Conservation (phyloP, 2,329 filamentous ascomycete species). For the Trichophyton benhamiae region DNA sequence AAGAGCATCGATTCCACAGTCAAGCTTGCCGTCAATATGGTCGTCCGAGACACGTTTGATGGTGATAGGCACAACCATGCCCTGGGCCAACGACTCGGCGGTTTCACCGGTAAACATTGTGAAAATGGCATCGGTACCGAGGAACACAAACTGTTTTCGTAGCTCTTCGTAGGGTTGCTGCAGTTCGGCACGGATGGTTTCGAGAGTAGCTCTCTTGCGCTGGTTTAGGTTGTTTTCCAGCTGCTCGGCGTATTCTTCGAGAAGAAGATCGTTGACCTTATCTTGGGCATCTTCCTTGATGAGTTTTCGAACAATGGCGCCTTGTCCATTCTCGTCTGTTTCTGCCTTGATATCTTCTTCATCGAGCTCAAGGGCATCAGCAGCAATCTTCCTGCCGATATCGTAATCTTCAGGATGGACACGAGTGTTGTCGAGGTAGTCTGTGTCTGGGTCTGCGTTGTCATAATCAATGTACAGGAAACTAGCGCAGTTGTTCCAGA, state of each 20-base stretch:
- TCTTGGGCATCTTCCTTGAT: conserved; percentile 89
- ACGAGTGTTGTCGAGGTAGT: conserved; percentile 91
- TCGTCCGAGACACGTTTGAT: conserved; percentile 82
- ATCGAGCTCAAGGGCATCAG: conserved; percentile 88
- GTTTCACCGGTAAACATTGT: conserved; percentile 96
- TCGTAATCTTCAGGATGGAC: conserved; percentile 98
- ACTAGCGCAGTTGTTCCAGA: conserved; percentile 95
- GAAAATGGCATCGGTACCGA: conserved; percentile 70
- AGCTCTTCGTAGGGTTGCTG: conserved; percentile 91
- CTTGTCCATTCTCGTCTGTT: conserved; percentile 75
- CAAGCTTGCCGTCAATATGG: conserved; percentile 84
- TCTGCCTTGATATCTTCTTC: conserved; percentile 97
- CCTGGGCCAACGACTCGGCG: conserved; percentile 64
- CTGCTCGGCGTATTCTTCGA: conserved; percentile 95
- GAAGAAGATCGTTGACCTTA: conserved; percentile 85
- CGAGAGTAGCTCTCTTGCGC: conserved; percentile 85
- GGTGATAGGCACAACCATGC: conserved; percentile 85
- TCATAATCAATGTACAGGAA: conserved; percentile 88
- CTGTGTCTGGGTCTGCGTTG: conserved; percentile 63
- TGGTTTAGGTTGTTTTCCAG: conserved; percentile 86
- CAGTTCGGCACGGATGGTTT: conserved; percentile 89
- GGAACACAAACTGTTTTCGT: conserved; percentile 60
- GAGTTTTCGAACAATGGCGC: conserved; percentile 86
- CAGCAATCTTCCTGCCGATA: conserved; percentile 93
- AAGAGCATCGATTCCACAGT: conserved; percentile 85